phyloP scores from a whole-genome alignment of 2,329 filamentous ascomycete species.

The Cryphonectria nitschkei region DNA sequence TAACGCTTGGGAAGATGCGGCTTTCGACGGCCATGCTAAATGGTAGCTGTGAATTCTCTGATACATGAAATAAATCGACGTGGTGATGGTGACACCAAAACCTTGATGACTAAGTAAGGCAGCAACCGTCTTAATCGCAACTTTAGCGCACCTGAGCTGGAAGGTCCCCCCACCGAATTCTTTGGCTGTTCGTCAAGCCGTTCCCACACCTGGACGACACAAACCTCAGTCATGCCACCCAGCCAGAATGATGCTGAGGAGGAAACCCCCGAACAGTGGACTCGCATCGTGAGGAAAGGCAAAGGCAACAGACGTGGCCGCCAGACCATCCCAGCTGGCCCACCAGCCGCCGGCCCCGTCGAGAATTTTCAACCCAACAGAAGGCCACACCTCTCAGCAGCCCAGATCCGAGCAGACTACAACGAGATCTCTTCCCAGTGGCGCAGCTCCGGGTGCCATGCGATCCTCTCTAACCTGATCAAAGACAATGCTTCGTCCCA shows the following conservation, averaged over 20 bases:
- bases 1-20: not conserved
- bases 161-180: not conserved
- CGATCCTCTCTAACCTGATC: conserved; percentile 42
- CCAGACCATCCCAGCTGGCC: not conserved
- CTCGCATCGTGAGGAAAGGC: conserved; percentile 23
- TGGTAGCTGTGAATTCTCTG: not conserved
- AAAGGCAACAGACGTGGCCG: conserved; percentile 20
- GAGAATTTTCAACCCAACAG: conserved; percentile 27
- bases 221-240: conserved; percentile 4
- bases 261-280: conserved; percentile 18
- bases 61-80: not conserved
- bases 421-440: conserved; percentile 31
- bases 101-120: not conserved
- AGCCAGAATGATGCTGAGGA: not conserved
- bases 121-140: not conserved
- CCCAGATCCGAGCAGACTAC: conserved; percentile 34
- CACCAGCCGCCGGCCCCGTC: conserved; percentile 17
- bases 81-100: not conserved
- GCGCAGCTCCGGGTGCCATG: conserved; percentile 35
- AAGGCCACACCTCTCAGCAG: conserved; percentile 14
- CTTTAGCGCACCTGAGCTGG: not conserved
- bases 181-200: not conserved
- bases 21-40: not conserved
- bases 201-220: not conserved
- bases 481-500: conserved; percentile 30